Percentiles rank a stretch among this genome's conserved stretches.
Evolutionary conservation across 108 stramenopile species (phyloP).

Genomic region (Nitzschia palea): DNA sequence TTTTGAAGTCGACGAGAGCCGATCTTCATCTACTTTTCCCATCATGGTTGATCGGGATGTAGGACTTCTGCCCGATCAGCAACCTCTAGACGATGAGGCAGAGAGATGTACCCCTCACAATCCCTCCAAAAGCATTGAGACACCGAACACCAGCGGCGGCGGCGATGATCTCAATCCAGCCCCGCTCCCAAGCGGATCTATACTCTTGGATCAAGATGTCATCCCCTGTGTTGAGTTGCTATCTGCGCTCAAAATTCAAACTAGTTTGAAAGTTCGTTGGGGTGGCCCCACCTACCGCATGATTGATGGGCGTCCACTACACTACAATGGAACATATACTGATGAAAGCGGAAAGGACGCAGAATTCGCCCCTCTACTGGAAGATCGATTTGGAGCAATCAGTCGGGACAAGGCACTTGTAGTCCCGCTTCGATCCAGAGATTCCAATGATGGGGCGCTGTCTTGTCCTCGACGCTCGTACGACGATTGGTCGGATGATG

Average conservation of each 20-base stretch:
- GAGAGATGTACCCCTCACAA: too few species aligned
- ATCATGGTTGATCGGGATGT: neutral
- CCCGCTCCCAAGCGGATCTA: too few species aligned
- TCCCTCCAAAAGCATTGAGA: too few species aligned
- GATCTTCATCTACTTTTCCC: neutral
- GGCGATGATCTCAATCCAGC: too few species aligned
- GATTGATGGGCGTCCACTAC: conserved; percentile 1
- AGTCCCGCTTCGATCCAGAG: neutral
- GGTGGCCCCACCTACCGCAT: conserved; percentile 1
- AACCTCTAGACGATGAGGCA: too few species aligned
- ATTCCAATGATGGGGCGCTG: neutral
- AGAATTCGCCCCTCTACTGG: neutral
- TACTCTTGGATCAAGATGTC: too few species aligned
- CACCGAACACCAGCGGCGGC: too few species aligned
- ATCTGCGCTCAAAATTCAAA: neutral
- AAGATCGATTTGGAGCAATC: neutral
- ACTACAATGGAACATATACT: neutral
- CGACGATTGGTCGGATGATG: conserved; percentile 1
- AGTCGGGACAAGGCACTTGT: neutral
- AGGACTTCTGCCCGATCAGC: neutral
- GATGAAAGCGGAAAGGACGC: neutral
- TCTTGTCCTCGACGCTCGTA: neutral
- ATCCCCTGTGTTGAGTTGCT: neutral
- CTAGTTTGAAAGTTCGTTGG: conserved; percentile 5
- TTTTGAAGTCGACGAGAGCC: neutral